These are phyloP conservation scores for Phlyctochytrium bullatum DNA, from an alignment of 192 early-diverging fungal genomes.

Conservation along the genomic window DNA sequence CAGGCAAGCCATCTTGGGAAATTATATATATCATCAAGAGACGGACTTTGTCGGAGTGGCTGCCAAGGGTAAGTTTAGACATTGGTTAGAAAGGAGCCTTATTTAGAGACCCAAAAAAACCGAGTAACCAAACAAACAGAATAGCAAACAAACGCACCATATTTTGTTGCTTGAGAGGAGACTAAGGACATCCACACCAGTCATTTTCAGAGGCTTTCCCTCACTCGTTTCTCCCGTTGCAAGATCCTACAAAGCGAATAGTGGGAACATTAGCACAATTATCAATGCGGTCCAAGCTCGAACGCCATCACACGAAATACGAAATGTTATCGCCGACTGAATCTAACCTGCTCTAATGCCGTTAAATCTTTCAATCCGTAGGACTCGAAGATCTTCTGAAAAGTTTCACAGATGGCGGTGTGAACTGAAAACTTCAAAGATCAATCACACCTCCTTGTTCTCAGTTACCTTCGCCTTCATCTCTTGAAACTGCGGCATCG, in stretches of 20 bases:
- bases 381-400: constrained; percentile 63
- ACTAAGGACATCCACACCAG: background rate
- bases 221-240: constrained; percentile 72
- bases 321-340: too few relatives aligned
- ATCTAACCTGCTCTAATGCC: constrained; percentile 65
- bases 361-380: constrained; percentile 60
- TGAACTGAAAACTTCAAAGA: constrained; percentile 61
- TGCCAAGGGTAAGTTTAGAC: too few relatives aligned
- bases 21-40: constrained; percentile 74
- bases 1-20: constrained; percentile 66
- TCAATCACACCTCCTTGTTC: background rate
- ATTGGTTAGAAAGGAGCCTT: constrained; percentile 1
- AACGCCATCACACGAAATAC: too few relatives aligned
- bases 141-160: constrained; percentile 18
- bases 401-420: constrained; percentile 69
- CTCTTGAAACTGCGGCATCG: constrained; percentile 79
- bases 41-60: constrained; percentile 69
- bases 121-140: too few relatives aligned
- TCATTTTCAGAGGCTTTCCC: constrained; percentile 36
- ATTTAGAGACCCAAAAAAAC: background rate
- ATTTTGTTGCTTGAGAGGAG: constrained; percentile 5
- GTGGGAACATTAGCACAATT: constrained; percentile 7
- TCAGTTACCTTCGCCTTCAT: constrained; percentile 55
- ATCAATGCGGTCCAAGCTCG: too few relatives aligned
- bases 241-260: constrained; percentile 48